Conservation (phyloP, 805 yeast species). For the Starmerella powellii region DNA sequence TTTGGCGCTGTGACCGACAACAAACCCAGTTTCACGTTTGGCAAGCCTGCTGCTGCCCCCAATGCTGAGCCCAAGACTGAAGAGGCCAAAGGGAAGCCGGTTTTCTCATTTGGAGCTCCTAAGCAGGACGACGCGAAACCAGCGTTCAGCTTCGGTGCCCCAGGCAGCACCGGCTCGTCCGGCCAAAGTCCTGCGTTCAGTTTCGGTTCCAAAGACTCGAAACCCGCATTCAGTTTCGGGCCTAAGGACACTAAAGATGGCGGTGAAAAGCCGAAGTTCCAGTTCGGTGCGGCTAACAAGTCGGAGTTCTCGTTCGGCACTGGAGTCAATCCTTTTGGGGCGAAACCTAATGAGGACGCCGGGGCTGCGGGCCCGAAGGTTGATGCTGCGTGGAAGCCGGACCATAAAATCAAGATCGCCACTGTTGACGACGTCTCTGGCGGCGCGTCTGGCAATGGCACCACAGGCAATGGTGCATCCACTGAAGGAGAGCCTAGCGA, state of each 20-base stretch:
- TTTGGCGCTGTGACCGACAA: conserved; percentile 1
- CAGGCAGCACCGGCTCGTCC: too few relatives aligned
- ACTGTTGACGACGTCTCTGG: conserved; percentile 12
- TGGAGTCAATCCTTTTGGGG: conserved; percentile 17
- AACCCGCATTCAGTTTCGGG: neutral
- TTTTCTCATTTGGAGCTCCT: conserved; percentile 7
- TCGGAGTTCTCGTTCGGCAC: conserved; percentile 12
- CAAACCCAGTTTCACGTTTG: too few relatives aligned
- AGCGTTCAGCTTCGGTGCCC: conserved; percentile 5
- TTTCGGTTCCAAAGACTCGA: neutral
- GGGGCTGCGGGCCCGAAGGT: neutral
- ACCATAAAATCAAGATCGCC: conserved; percentile 14
- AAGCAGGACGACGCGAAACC: conserved; percentile 1
- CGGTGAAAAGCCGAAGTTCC: conserved; percentile 15
- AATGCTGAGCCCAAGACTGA: conserved; percentile 12
- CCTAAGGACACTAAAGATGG: too few relatives aligned
- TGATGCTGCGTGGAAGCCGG: conserved; percentile 19
- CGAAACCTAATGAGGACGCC: neutral
- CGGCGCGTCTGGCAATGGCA: too few relatives aligned
- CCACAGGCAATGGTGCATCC: conserved; percentile 30
- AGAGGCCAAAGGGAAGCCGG: conserved; percentile 10
- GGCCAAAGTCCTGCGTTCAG: too few relatives aligned
- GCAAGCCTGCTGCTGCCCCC: too few relatives aligned
- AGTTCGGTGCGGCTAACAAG: conserved; percentile 7
- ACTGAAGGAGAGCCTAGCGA: conserved; percentile 38